Base-by-base conservation (phyloP, 2,329 filamentous ascomycete species). In the Curvularia verruculosa region DNA sequence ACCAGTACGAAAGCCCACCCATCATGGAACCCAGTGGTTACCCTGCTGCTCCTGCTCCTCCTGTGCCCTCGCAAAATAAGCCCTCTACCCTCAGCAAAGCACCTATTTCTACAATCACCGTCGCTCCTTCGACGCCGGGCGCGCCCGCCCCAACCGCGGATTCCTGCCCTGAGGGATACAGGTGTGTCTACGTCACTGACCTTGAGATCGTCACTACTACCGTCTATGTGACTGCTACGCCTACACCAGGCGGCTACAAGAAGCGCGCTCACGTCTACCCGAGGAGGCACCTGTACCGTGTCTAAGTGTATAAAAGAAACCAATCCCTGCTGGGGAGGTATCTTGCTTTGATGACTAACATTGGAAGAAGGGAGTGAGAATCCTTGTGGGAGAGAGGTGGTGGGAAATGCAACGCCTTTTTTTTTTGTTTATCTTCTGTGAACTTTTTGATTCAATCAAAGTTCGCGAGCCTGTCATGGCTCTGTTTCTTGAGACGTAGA, bases 181-280 rank as follows among this genome's bases (percentile, higher is more conserved):
- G 56, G 19, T 73, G 69, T 47, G 65, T 73, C 8, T 70, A 66
- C 9, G 59, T 67, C 15, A 64, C 60, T 8, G 61, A 65, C 23
- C 52, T 64, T 44, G 63, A 67, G 47, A 56, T 67, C 5, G 66
- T 72, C 18, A 73, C 70, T 1, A 54, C 71, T 62, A 65, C 66
- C 7, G 61, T 67, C 39, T 72, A 70, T 12, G 62, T 67, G 1
- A 74, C 71, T 53, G 63, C 64, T 29, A 60, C 63, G 18, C 46
- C 64, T 29, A 60, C 63, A n/a, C 46, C 48, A 6, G 58, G 60
- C 10, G 44, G 52, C 23, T 62, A 64, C 53, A 60, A 51, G 48
- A 66, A 58, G 63, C 49, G 59, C 31, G 52, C 24, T 34, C 23
- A 13, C 21, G 28, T 52, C 3, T 26, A 34, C 9, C 46, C 26